phyloP scores from a whole-genome alignment of 352 stramenopile species.

The Globisporangium acanthophoron region DNA sequence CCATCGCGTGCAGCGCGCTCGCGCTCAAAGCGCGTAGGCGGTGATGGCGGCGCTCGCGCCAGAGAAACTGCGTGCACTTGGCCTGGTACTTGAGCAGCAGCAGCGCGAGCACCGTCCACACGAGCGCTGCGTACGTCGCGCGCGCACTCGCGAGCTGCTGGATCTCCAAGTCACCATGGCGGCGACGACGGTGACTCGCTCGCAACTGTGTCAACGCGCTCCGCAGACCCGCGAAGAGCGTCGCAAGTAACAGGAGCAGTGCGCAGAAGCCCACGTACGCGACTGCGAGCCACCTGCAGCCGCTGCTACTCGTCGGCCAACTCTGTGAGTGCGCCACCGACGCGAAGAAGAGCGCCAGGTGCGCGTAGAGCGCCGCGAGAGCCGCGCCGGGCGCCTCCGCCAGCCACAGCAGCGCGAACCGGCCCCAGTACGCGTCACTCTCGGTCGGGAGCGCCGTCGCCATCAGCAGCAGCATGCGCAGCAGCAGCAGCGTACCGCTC shows the following conservation, averaged over 20 bases:
- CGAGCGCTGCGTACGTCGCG: conserved; percentile 1
- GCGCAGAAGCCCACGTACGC: conserved; percentile 1
- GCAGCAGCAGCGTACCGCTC: not conserved
- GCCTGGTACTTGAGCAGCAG: conserved; percentile 15
- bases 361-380: not conserved
- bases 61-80: conserved; percentile 12
- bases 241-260: conserved; percentile 2
- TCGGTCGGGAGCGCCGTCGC: not conserved
- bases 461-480: not conserved
- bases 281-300: not conserved
- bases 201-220: not conserved
- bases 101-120: conserved; percentile 10
- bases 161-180: not conserved
- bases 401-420: not conserved
- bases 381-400: not conserved
- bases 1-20: conserved; percentile 5
- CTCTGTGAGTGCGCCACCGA: not conserved
- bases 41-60: conserved; percentile 8
- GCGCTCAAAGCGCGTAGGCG: conserved; percentile 5
- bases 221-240: conserved; percentile 7
- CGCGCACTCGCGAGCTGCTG: conserved; percentile 1
- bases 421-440: not conserved
- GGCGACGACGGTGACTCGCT: not conserved
- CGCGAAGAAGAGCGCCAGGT: not conserved
- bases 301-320: not conserved